phyloP scores from a whole-genome alignment of 306 rosid species.

The Herpetospermum pedunculosum region DNA sequence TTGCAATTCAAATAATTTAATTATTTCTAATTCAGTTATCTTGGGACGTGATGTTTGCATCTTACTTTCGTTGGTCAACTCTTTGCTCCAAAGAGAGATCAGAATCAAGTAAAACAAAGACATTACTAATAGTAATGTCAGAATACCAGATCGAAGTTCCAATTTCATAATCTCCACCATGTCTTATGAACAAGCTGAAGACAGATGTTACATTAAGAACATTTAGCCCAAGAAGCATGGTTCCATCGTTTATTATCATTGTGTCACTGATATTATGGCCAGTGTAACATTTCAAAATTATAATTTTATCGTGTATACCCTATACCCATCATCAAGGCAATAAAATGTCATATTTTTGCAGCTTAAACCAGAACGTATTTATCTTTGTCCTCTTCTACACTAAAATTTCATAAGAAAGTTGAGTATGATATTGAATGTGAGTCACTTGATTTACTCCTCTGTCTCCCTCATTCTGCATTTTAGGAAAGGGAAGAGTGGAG shows the following conservation, averaged over 20 bases:
- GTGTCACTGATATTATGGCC: neutral
- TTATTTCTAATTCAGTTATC: neutral
- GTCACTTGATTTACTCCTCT: no score
- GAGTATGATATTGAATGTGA: neutral
- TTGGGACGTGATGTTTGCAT: neutral
- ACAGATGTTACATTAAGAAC: neutral
- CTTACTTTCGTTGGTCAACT: neutral
- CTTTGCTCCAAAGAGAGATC: constrained; percentile 3
- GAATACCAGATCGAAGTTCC: neutral
- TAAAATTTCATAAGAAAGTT: neutral
- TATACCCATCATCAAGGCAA: neutral
- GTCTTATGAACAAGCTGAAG: neutral
- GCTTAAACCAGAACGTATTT: neutral
- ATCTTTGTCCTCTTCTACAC: neutral
- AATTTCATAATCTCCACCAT: neutral
- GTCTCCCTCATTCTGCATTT: no score
- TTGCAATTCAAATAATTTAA: neutral
- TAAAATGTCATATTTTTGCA: neutral
- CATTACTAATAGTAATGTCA: neutral
- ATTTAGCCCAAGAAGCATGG: neutral
- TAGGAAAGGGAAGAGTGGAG: no score
- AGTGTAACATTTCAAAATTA: neutral
- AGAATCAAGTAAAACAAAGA: neutral
- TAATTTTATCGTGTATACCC: neutral
- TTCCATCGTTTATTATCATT: neutral